These are phyloP conservation scores for Nemophila menziesii DNA, from an alignment of 257 asterid genomes.

Conservation along the genomic window DNA sequence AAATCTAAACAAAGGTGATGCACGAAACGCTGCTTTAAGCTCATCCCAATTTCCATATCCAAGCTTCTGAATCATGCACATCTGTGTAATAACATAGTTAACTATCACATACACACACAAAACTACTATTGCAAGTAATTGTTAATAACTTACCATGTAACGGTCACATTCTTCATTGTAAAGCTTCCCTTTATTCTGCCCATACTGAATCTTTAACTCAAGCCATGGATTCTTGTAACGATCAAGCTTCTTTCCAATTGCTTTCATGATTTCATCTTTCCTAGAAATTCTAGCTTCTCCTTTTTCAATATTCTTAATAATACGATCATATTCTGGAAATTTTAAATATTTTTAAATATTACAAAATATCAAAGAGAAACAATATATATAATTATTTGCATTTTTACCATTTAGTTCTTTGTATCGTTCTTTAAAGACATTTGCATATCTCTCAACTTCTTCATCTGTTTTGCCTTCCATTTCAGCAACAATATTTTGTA, in stretches of 20 bases:
- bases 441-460: conserved; percentile 91
- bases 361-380: not conserved
- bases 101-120: not conserved
- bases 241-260: conserved; percentile 87
- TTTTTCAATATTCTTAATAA: conserved; percentile 86
- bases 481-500: conserved; percentile 73
- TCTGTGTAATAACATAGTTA: conserved; percentile 25
- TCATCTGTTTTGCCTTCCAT: conserved; percentile 95
- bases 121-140: conserved; percentile 1
- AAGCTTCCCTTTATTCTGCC: conserved; percentile 98
- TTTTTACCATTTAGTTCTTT: conserved; percentile 75
- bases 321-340: conserved; percentile 75
- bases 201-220: conserved; percentile 89
- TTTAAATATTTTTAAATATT: not conserved
- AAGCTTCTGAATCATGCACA: conserved; percentile 97
- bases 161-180: conserved; percentile 99
- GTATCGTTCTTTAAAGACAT: conserved; percentile 83
- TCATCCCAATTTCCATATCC: conserved; percentile 99
- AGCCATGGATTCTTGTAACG: conserved; percentile 98
- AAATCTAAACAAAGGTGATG: conserved; percentile 86
- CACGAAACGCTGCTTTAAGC: conserved; percentile 92
- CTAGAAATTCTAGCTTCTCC: conserved; percentile 97
- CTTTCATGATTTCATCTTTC: conserved; percentile 97
- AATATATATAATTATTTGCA: too few relatives aligned
- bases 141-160: conserved; percentile 60